Conservation (phyloP, 257 asterid species). For the Hygrophila difformis region DNA sequence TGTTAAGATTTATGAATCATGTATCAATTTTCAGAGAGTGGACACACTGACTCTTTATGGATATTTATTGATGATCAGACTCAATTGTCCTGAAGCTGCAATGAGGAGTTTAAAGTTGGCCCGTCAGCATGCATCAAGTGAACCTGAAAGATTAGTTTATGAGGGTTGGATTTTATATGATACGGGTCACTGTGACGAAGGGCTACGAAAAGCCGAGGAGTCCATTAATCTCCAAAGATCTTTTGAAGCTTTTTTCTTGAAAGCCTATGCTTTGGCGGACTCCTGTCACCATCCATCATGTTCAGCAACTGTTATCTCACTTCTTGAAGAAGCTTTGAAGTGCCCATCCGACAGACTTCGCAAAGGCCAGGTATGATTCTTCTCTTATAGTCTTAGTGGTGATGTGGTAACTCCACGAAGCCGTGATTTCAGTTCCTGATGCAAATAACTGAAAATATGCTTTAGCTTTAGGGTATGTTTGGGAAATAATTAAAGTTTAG, state of each 20-base stretch:
- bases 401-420: too few species aligned
- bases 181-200: constrained; percentile 95
- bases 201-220: constrained; percentile 89
- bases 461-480: too few species aligned
- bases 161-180: constrained; percentile 99
- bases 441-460: too few species aligned
- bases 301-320: constrained; percentile 78
- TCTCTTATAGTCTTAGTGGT: too few species aligned
- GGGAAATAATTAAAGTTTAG: too few species aligned
- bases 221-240: constrained; percentile 86
- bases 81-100: constrained; percentile 97
- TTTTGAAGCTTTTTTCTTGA: constrained; percentile 94
- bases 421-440: too few species aligned
- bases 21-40: constrained; percentile 4
- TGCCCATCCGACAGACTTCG: constrained; percentile 99
- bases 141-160: constrained; percentile 79
- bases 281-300: constrained; percentile 89
- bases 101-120: constrained; percentile 95
- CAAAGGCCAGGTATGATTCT: constrained; percentile 81
- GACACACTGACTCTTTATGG: constrained; percentile 1
- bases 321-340: constrained; percentile 91
- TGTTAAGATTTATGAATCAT: neutral
- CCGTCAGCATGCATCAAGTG: constrained; percentile 83
- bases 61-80: constrained; percentile 34
- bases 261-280: constrained; percentile 98